Base-by-base conservation (phyloP, 768 basidiomycete species). In the Sutorius australiensis region DNA sequence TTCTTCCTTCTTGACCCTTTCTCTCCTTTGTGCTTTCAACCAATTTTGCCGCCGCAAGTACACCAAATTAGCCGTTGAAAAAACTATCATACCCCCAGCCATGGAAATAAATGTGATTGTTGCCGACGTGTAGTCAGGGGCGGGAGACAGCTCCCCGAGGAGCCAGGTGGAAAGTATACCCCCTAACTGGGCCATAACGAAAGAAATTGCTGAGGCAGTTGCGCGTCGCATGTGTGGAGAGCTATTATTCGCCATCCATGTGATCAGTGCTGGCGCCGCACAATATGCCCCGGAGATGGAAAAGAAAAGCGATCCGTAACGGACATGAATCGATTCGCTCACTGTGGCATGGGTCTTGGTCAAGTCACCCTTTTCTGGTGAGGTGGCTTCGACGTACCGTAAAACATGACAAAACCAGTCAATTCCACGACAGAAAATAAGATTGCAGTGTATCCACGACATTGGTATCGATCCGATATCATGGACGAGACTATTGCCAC, bases 231-330 rank as follows among this genome's bases (percentile, higher is more conserved):
- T 67, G 55, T 82, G 76, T 0, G 84, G 84, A 6, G 79, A 71
- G 5, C 79, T 73, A 65, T 86, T 86, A 66, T 86, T 85, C n/a
- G 82, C 75, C 46, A 74, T 68, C 84, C 84, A 86, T 0, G 83
- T 77, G 2, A 73, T 75, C n/a, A 81, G 61, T 0, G 81, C 71
- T 0, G 84, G 82, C 2, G 77, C 79, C 1, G 73, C 63, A 32
- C 74, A 67, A 63, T 82, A 84, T 0, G 74, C 71, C 6, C 84
- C 82, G 0, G 77, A 61, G 19, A 83, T 71, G 5, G 76, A 75
- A 46, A 85, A 70, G 73, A 84, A 84, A 2, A 87, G 72, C 10
- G 80, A 79, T 13, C 69, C 79, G 48, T 86, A 85, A 55, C 77
- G 78, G 33, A 79, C 61, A 4, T 68, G 66, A 10, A 54, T 57